These are phyloP conservation scores for Auricularia cornea DNA, from an alignment of 768 basidiomycete genomes.

Conservation along the genomic window DNA sequence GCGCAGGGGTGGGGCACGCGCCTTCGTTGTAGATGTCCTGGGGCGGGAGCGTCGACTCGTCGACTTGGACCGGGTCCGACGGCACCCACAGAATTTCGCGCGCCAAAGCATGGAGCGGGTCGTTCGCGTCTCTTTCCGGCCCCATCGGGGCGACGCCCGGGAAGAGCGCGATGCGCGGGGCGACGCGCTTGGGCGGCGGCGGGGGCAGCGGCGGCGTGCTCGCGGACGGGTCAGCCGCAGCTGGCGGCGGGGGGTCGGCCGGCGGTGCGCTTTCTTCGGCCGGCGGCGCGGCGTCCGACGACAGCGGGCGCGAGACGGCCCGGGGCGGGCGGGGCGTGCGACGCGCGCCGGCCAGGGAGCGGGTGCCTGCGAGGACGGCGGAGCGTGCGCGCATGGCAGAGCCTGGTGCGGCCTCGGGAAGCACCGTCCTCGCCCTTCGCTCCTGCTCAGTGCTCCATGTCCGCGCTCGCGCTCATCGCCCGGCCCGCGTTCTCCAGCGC, in stretches of 20 bases:
- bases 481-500: neutral
- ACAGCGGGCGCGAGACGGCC: neutral
- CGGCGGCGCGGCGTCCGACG: neutral
- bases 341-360: neutral
- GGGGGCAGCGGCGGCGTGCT: neutral
- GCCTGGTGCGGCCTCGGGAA: neutral
- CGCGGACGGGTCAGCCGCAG: neutral
- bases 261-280: neutral
- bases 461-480: neutral
- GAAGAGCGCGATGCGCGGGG: neutral
- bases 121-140: neutral
- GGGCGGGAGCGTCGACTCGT: neutral
- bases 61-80: neutral
- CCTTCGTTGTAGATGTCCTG: constrained; percentile 1
- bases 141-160: neutral
- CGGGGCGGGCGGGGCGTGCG: neutral
- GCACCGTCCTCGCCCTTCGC: neutral
- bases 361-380: neutral
- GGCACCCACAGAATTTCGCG: neutral
- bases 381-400: neutral
- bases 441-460: neutral
- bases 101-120: neutral
- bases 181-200: neutral
- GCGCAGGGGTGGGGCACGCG: neutral
- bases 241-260: neutral